Evolutionary conservation across 768 basidiomycete species (phyloP).

Genomic region (Mycena amicta): DNA sequence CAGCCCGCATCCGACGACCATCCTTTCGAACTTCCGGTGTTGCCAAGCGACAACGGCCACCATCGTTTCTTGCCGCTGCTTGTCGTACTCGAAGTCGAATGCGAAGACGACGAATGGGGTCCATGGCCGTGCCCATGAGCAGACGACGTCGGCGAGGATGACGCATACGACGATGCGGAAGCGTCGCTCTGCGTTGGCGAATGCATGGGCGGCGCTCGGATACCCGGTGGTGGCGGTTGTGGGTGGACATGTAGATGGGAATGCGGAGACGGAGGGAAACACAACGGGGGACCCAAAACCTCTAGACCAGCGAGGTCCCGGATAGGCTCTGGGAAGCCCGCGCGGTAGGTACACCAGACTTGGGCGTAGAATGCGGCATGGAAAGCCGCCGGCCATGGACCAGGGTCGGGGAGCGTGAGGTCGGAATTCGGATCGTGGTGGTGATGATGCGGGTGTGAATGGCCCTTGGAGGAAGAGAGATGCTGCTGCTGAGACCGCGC

Average conservation of each 20-base stretch:
- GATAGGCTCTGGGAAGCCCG: constrained; percentile 62
- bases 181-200: constrained; percentile 8
- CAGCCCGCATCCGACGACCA: constrained; percentile 76
- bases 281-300: background rate
- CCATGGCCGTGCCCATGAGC: constrained; percentile 1
- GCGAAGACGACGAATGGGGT: background rate
- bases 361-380: constrained; percentile 73
- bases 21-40: constrained; percentile 49
- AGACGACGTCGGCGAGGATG: background rate
- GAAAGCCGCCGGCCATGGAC: constrained; percentile 59
- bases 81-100: background rate
- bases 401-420: constrained; percentile 3
- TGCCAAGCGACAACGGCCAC: constrained; percentile 5
- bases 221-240: background rate
- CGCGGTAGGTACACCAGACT: constrained; percentile 76
- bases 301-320: constrained; percentile 39
- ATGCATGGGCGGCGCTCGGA: constrained; percentile 4
- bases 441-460: background rate
- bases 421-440: background rate
- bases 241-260: too few relatives aligned
- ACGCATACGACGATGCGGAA: constrained; percentile 9
- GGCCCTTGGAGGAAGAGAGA: background rate
- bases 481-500: background rate
- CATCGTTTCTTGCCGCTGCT: constrained; percentile 2
- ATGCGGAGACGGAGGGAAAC: background rate